phyloP scores from a whole-genome alignment of 1,139 yeast species.

The Candida frijolesensis region DNA sequence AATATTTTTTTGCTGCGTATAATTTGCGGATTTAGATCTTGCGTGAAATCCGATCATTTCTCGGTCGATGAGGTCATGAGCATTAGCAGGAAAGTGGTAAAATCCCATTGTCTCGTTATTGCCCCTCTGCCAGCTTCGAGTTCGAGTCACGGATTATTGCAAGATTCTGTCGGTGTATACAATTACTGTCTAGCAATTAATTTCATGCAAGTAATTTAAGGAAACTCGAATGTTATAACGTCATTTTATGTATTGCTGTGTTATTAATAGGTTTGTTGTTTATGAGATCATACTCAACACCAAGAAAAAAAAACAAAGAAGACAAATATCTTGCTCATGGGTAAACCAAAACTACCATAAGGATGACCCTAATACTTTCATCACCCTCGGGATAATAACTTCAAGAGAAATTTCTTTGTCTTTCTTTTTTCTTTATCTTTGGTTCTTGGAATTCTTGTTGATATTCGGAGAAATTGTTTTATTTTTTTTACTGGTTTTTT shows the following conservation, averaged over 20 bases:
- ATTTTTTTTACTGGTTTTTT: neutral
- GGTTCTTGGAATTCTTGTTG: neutral
- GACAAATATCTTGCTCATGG: too few relatives aligned
- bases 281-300: neutral
- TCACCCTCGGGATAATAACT: too few relatives aligned
- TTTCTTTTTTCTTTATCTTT: neutral
- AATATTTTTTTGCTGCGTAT: neutral
- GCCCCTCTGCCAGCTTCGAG: neutral
- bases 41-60: neutral
- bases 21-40: neutral
- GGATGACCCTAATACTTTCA: too few relatives aligned
- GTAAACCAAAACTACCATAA: too few relatives aligned
- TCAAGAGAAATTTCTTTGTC: too few relatives aligned
- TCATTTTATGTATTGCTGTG: neutral
- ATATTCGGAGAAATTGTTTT: neutral
- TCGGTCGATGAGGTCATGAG: neutral
- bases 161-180: neutral
- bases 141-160: too few relatives aligned
- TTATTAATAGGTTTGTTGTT: neutral
- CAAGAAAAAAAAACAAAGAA: neutral
- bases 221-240: conserved; percentile 1
- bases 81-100: neutral
- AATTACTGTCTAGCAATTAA: neutral
- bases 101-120: neutral
- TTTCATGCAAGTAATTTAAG: conserved; percentile 1